Evolutionary conservation across 805 yeast genomes (phyloP).

Genomic region (Candida sphagnicola): DNA sequence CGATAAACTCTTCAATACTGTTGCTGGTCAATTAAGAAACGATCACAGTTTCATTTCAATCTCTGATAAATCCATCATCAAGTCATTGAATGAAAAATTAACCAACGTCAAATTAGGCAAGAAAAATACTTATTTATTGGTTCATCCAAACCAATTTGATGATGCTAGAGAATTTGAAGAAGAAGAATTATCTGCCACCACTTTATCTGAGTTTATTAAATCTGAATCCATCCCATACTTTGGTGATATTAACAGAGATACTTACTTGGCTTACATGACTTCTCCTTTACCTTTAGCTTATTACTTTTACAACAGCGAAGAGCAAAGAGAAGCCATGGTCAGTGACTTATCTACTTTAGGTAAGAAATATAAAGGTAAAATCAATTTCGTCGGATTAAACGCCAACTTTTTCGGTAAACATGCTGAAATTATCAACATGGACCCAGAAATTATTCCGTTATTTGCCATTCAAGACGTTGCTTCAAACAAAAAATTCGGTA

Average conservation of each 20-base stretch:
- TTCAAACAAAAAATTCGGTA: constrained; percentile 72
- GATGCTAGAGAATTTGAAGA: constrained; percentile 46
- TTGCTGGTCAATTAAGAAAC: constrained; percentile 66
- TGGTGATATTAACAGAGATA: constrained; percentile 81
- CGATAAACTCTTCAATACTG: constrained; percentile 55
- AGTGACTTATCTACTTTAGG: constrained; percentile 59
- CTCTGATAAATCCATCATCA: constrained; percentile 34
- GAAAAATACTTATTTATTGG: constrained; percentile 39
- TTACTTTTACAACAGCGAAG: constrained; percentile 72
- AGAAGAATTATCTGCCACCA: constrained; percentile 26
- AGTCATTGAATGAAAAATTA: constrained; percentile 33
- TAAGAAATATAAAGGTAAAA: constrained; percentile 69
- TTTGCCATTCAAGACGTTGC: constrained; percentile 78
- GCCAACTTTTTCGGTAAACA: constrained; percentile 79
- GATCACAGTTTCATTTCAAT: constrained; percentile 53
- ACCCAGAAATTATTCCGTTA: constrained; percentile 77
- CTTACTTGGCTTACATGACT: constrained; percentile 71
- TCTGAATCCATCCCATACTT: constrained; percentile 75
- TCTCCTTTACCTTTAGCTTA: constrained; percentile 79
- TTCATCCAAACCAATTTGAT: constrained; percentile 42
- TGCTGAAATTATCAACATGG: constrained; percentile 79
- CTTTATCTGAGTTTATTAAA: constrained; percentile 46
- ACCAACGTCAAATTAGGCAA: constrained; percentile 18
- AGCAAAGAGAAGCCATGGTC: constrained; percentile 57
- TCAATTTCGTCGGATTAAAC: constrained; percentile 87